Conservation (phyloP, 108 stramenopile genomes). For the Asterionellopsis glacialis region DNA sequence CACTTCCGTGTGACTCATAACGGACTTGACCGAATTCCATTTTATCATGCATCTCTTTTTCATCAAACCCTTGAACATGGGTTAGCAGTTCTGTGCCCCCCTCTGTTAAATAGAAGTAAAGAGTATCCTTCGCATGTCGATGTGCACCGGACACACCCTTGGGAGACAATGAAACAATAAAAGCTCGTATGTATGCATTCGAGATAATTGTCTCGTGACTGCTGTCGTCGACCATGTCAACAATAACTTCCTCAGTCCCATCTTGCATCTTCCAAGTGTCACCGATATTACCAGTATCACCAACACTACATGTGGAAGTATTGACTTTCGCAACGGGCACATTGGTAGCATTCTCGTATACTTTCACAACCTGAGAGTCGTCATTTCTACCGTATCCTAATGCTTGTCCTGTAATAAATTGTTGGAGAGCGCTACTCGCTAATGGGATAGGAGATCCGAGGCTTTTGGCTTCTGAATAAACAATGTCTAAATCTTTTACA, state of each 20-base stretch:
- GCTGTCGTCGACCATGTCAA: slow-evolving; percentile 55
- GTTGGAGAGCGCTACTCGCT: slow-evolving; percentile 60
- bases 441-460: slow-evolving; percentile 54
- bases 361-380: slow-evolving; percentile 71
- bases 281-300: slow-evolving; percentile 28
- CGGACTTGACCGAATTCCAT: slow-evolving; percentile 69
- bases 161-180: slow-evolving; percentile 49
- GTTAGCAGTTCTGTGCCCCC: slow-evolving; percentile 56
- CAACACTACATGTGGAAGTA: not conserved
- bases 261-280: slow-evolving; percentile 43
- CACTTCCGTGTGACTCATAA: slow-evolving; percentile 29
- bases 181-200: slow-evolving; percentile 58
- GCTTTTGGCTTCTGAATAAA: slow-evolving; percentile 54
- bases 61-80: slow-evolving; percentile 55
- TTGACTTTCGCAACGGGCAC: slow-evolving; percentile 33
- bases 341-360: slow-evolving; percentile 60
- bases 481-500: slow-evolving; percentile 81
- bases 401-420: slow-evolving; percentile 53
- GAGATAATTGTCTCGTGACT: slow-evolving; percentile 38
- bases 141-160: slow-evolving; percentile 55
- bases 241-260: slow-evolving; percentile 43
- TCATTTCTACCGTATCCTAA: slow-evolving; percentile 58
- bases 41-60: slow-evolving; percentile 29
- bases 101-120: slow-evolving; percentile 59
- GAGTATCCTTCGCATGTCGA: slow-evolving; percentile 57